Evolutionary conservation across 2,329 filamentous ascomycete genomes (phyloP).

Genomic region (Curvularia eragrostidis): DNA sequence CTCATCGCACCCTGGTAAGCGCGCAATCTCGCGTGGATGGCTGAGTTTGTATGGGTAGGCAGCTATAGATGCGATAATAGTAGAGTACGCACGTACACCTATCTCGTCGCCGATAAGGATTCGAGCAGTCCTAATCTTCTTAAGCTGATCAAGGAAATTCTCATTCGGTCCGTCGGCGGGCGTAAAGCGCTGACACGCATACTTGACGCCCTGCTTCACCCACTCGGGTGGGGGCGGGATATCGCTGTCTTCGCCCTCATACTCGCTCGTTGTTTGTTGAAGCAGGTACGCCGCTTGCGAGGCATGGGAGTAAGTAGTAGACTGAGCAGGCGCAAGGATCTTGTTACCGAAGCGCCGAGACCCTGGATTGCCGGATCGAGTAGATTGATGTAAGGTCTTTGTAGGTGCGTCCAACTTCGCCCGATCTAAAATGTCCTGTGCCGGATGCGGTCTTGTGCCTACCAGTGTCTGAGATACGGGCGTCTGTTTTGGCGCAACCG

Average conservation of each 20-base stretch:
- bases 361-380: slow-evolving; percentile 26
- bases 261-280: slow-evolving; percentile 78
- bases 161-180: slow-evolving; percentile 74
- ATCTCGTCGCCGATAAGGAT: slow-evolving; percentile 76
- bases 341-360: slow-evolving; percentile 45
- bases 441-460: slow-evolving; percentile 29
- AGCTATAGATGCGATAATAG: slow-evolving; percentile 80
- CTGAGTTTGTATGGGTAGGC: slow-evolving; percentile 74
- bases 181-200: slow-evolving; percentile 82
- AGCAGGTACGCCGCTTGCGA: slow-evolving; percentile 55
- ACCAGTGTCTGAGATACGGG: slow-evolving; percentile 29
- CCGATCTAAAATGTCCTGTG: slow-evolving; percentile 57
- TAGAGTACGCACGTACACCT: slow-evolving; percentile 85
- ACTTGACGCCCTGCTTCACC: slow-evolving; percentile 67
- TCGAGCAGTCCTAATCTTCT: slow-evolving; percentile 75
- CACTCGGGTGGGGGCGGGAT: slow-evolving; percentile 74
- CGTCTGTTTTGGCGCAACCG: slow-evolving; percentile 8
- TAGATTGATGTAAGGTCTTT: slow-evolving; percentile 23
- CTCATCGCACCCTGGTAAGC: slow-evolving; percentile 77
- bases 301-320: slow-evolving; percentile 16
- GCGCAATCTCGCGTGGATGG: slow-evolving; percentile 52
- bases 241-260: slow-evolving; percentile 63
- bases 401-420: slow-evolving; percentile 58
- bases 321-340: slow-evolving; percentile 37
- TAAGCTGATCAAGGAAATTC: slow-evolving; percentile 74